These are phyloP conservation scores for Erysimum cheiranthoides DNA, from an alignment of 345 rosid genomes.

Conservation along the genomic window DNA sequence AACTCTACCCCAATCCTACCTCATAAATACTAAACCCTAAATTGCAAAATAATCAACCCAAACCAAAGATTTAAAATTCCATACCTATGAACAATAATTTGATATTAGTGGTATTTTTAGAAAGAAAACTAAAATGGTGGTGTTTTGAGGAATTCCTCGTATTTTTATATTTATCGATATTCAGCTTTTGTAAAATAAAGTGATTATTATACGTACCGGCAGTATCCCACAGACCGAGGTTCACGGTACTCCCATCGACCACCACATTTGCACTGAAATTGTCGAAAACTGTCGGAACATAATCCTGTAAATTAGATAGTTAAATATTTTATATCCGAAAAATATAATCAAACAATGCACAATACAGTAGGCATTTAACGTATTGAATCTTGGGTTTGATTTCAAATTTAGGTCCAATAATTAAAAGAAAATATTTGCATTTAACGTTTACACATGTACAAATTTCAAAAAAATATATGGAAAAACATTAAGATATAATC, in stretches of 20 bases:
- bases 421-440: no score
- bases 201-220: slow-evolving; percentile 61
- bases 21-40: no score
- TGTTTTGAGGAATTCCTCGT: no score
- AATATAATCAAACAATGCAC: neutral
- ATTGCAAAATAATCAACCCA: no score
- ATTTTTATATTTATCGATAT: neutral
- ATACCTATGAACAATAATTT: no score
- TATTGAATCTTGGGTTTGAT: neutral
- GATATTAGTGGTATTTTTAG: no score
- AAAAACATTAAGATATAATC: neutral
- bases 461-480: no score
- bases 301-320: slow-evolving; percentile 50
- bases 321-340: neutral
- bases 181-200: neutral
- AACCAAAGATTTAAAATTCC: no score
- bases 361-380: neutral
- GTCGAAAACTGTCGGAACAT: slow-evolving; percentile 86
- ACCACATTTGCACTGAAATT: slow-evolving; percentile 93
- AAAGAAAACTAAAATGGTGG: no score
- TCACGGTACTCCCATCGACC: slow-evolving; percentile 83
- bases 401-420: no score
- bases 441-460: neutral
- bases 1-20: no score
- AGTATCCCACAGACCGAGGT: slow-evolving; percentile 93